These are phyloP conservation scores for Triadica sebifera DNA, from an alignment of 345 rosid species.

Conservation along the genomic window DNA sequence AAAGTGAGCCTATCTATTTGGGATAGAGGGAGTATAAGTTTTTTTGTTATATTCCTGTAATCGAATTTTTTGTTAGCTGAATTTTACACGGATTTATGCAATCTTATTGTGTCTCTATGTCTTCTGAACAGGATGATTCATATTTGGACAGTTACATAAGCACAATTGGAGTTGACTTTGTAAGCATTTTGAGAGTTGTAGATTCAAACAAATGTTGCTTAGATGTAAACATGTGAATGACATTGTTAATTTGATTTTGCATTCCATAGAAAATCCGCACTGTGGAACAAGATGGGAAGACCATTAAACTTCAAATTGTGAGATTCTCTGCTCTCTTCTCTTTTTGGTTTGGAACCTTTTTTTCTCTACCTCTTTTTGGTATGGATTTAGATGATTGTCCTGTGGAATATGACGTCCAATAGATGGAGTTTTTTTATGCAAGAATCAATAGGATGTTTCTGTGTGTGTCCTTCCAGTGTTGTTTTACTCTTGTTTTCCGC, in stretches of 20 bases:
- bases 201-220: neutral
- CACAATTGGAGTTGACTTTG: conserved; percentile 92
- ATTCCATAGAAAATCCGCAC: conserved; percentile 72
- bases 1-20: too few species aligned
- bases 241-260: conserved; percentile 1
- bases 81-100: neutral
- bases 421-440: too few species aligned
- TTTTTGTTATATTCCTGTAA: too few species aligned
- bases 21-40: too few species aligned
- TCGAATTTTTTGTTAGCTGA: neutral
- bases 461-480: neutral
- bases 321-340: conserved; percentile 3
- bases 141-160: conserved; percentile 92
- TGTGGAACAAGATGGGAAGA: conserved; percentile 89
- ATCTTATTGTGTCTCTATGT: neutral
- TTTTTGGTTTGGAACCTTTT: neutral
- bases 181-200: conserved; percentile 34
- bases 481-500: neutral
- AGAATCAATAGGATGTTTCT: neutral
- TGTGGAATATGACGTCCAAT: neutral
- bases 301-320: conserved; percentile 82
- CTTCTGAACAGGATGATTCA: conserved; percentile 68
- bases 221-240: neutral
- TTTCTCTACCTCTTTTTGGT: neutral
- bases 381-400: neutral